phyloP scores from a whole-genome alignment of 116 monocot species.

The Dioscorea cayenensis region DNA sequence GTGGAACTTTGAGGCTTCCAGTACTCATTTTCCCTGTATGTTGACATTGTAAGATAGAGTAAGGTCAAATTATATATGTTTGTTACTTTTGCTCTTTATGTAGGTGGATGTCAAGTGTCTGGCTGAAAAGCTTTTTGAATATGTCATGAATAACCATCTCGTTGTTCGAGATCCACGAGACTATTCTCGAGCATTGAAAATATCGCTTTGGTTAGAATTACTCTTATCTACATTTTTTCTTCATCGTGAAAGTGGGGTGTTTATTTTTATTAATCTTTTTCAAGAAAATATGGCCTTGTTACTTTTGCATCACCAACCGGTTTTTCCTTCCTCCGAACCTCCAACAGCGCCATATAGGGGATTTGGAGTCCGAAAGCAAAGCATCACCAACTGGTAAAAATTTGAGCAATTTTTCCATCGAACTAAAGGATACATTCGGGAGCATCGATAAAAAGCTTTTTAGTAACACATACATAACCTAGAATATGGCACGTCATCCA shows the following conservation, averaged over 20 bases:
- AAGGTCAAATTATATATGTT: neutral
- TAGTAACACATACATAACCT: too few relatives aligned
- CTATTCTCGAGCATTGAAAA: constrained; percentile 69
- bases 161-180: constrained; percentile 47
- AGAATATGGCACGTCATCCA: constrained; percentile 14
- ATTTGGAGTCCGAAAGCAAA: too few relatives aligned
- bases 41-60: neutral
- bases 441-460: too few relatives aligned
- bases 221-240: neutral
- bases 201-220: constrained; percentile 64
- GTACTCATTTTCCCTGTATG: constrained; percentile 24
- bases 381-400: too few relatives aligned
- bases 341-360: too few relatives aligned
- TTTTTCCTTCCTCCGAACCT: too few relatives aligned
- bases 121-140: constrained; percentile 53
- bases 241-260: neutral
- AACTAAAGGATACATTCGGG: too few relatives aligned
- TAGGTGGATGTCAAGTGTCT: constrained; percentile 45
- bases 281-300: too few relatives aligned
- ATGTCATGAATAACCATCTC: constrained; percentile 66
- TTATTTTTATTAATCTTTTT: too few relatives aligned
- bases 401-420: too few relatives aligned
- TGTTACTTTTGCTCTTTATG: constrained; percentile 8
- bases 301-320: too few relatives aligned
- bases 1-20: constrained; percentile 46